Evolutionary conservation across 305 asterid genomes (phyloP), one percentile per base, ranked within the genome.

Genomic region (Rubia balearica): DNA sequence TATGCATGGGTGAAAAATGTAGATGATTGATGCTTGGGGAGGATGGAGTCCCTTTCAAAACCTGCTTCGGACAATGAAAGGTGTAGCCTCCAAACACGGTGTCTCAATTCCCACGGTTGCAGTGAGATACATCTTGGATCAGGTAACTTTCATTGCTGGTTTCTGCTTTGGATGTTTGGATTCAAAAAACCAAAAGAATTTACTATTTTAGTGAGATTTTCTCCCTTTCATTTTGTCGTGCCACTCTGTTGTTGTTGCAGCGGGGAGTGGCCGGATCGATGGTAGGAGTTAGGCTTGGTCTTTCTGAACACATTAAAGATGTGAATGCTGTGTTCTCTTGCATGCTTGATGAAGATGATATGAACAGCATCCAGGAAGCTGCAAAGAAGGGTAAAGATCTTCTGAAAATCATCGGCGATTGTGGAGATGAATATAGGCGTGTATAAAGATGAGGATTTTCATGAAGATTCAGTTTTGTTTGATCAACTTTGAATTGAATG

Each of bases 21-120:
- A 93, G 98, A 93, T 93, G 98, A 85, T 93, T 83, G 97, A 93
- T 74, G 97, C 96, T 49, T 93, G 97, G 98, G 98, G 98, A 71
- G 97, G 98, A 71, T 93, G 98, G 98, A 81, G 84, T 75, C 89
- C 85, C 74, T 93, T 93, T 84, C 98, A 93, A 78, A 84, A 65
- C 59, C 72, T 93, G 82, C 96, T 93, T 48, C 81, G 75, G 77
- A 83, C 92, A 61, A n/a, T n/a, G 1, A 89, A n/a, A 57, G 72
- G 19, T 68, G 86, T 93, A 65, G 89, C 97, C 67, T 61, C 85
- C 42, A 93, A 93, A 72, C 92, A 93, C 36, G 89, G 83, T 3
- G 97, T 93, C 71, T 81, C 97, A 6, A 93, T 93, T 75, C 88
- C 97, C 21, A 79, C 96, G 8, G 96, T 93, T 70, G 96, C 97